These are phyloP conservation scores for Aspergillus heteromorphus DNA, from an alignment of 495 filamentous ascomycete genomes.

Conservation along the genomic window DNA sequence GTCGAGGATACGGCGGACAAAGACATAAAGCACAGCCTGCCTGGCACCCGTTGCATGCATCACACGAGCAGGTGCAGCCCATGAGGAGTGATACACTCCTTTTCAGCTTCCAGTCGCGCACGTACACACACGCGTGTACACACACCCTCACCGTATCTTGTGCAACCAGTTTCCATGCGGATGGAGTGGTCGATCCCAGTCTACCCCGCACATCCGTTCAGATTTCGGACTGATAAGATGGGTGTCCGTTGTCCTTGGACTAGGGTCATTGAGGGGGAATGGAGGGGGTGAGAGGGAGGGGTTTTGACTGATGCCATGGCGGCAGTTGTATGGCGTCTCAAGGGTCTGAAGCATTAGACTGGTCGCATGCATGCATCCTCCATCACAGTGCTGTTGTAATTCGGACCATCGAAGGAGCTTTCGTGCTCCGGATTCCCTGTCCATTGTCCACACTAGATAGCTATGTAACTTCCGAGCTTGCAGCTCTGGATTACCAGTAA, in stretches of 20 bases:
- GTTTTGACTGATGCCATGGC: too few relatives aligned
- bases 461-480: background rate
- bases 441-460: background rate
- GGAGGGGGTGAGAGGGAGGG: too few relatives aligned
- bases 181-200: background rate
- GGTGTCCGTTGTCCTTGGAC: too few relatives aligned
- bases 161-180: too few relatives aligned
- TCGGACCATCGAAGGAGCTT: too few relatives aligned
- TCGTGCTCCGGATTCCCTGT: background rate
- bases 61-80: slow-evolving; percentile 2
- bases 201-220: background rate
- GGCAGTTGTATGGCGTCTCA: too few relatives aligned
- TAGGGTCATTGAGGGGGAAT: too few relatives aligned
- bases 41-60: background rate
- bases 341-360: background rate
- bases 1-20: background rate
- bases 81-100: background rate
- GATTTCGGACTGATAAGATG: too few relatives aligned
- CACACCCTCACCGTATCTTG: too few relatives aligned
- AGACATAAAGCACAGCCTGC: background rate
- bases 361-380: background rate
- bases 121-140: too few relatives aligned
- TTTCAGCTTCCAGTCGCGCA: background rate
- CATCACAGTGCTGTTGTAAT: background rate
- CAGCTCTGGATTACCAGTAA: background rate